Percentiles rank a stretch among this genome's conserved stretches.
These are phyloP conservation scores for Rhodotorula sp. DNA, from an alignment of 1,284 basidiomycete species.

Conservation along the genomic window DNA sequence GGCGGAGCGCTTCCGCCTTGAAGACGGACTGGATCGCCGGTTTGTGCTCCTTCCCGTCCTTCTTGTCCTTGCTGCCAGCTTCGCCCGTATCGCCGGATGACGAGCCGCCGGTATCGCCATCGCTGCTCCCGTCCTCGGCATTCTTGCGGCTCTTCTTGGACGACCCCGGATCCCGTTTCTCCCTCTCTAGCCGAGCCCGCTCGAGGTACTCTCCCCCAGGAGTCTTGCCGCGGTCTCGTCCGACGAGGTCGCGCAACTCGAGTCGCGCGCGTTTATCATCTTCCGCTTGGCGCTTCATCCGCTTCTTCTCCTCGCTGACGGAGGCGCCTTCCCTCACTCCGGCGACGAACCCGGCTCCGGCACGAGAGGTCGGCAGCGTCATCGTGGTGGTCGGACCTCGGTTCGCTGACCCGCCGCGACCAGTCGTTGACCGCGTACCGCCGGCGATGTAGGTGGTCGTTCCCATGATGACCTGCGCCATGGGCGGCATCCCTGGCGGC, in stretches of 20 bases:
- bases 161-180: too few relatives aligned
- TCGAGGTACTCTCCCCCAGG: slow-evolving; percentile 21
- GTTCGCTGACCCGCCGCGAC: neutral
- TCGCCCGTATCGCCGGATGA: neutral
- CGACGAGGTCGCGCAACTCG: slow-evolving; percentile 19
- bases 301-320: slow-evolving; percentile 22
- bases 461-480: slow-evolving; percentile 2
- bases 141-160: slow-evolving; percentile 1
- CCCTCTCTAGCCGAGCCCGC: neutral
- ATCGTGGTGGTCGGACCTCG: neutral
- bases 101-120: neutral
- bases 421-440: neutral
- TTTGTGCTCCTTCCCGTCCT: slow-evolving; percentile 5
- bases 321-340: slow-evolving; percentile 29
- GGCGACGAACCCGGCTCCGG: slow-evolving; percentile 13
- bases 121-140: slow-evolving; percentile 3
- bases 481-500: neutral
- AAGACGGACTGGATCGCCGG: slow-evolving; percentile 12
- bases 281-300: slow-evolving; percentile 6
- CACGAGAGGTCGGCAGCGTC: slow-evolving; percentile 4
- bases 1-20: slow-evolving; percentile 20
- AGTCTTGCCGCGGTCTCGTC: slow-evolving; percentile 24
- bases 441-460: slow-evolving; percentile 8
- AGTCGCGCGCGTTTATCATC: slow-evolving; percentile 9
- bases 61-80: neutral